Conservation (phyloP, 352 stramenopile genomes). For the Globisporangium barbulae region DNA sequence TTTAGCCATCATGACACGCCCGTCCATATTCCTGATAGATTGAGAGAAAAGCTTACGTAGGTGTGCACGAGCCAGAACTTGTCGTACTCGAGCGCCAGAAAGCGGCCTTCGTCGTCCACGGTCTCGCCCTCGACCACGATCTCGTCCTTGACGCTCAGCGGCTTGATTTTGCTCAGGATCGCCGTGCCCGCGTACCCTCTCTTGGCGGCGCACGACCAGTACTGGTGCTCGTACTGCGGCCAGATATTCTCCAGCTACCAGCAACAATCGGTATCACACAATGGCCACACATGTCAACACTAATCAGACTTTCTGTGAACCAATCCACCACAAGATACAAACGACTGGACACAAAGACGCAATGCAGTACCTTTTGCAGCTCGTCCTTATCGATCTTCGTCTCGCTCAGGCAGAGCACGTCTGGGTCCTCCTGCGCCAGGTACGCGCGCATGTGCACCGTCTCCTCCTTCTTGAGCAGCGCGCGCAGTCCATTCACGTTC, state of each 20-base stretch:
- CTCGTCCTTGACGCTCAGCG: slow-evolving; percentile 64
- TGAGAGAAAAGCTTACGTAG: slow-evolving; percentile 33
- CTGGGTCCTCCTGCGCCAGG: slow-evolving; percentile 72
- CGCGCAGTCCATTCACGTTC: slow-evolving; percentile 85
- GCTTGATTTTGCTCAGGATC: slow-evolving; percentile 71
- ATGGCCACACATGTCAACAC: neutral
- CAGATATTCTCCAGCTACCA: slow-evolving; percentile 55
- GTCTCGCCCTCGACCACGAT: slow-evolving; percentile 51
- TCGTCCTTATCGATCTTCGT: slow-evolving; percentile 79
- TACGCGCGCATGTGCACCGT: slow-evolving; percentile 67
- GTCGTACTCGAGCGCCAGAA: slow-evolving; percentile 71
- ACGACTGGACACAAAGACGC: neutral
- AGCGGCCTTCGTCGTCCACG: slow-evolving; percentile 71
- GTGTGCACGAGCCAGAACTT: slow-evolving; percentile 85
- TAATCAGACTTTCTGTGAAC: neutral
- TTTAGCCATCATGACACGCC: too few species aligned
- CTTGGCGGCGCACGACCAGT: slow-evolving; percentile 72
- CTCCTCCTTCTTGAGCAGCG: slow-evolving; percentile 69
- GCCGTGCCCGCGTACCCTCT: slow-evolving; percentile 79
- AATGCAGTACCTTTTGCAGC: slow-evolving; percentile 39
- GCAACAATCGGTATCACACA: neutral
- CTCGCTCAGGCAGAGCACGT: slow-evolving; percentile 83
- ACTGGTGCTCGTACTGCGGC: slow-evolving; percentile 73
- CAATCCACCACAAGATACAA: neutral
- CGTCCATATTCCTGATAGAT: neutral